Evolutionary conservation across 2,329 filamentous ascomycete genomes (phyloP).

Genomic region (Hortaea werneckii): DNA sequence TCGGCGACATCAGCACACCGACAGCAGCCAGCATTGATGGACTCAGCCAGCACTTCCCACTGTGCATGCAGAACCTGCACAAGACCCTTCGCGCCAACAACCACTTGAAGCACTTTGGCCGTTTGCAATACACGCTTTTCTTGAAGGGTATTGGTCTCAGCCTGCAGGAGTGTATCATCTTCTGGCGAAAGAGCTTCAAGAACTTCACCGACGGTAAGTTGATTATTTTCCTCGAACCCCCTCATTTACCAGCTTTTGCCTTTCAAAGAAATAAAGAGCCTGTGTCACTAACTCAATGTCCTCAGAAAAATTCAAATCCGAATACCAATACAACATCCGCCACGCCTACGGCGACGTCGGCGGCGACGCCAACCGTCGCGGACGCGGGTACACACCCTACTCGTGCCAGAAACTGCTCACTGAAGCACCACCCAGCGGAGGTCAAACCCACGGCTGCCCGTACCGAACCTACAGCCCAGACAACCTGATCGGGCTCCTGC

Average conservation of each 20-base stretch:
- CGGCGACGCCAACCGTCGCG: conserved; percentile 77
- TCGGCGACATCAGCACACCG: conserved; percentile 60
- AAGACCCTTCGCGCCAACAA: conserved; percentile 73
- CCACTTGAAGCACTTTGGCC: conserved; percentile 86
- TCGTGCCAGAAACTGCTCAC: conserved; percentile 92
- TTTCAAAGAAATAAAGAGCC: no score
- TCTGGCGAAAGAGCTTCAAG: conserved; percentile 82
- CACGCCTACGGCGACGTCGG: conserved; percentile 92
- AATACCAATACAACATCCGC: conserved; percentile 95
- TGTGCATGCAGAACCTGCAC: conserved; percentile 92
- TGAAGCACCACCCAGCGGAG: conserved; percentile 75
- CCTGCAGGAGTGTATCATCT: conserved; percentile 81
- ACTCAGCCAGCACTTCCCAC: conserved; percentile 72
- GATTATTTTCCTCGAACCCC: neutral
- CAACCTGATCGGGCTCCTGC: conserved; percentile 67
- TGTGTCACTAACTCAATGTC: conserved; percentile 1
- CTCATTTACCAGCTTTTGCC: no score
- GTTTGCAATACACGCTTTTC: conserved; percentile 91
- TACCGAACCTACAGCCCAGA: conserved; percentile 87
- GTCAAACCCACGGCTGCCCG: conserved; percentile 85
- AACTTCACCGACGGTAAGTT: conserved; percentile 60
- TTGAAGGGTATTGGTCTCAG: conserved; percentile 88
- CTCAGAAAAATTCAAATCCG: conserved; percentile 82
- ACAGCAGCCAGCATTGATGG: conserved; percentile 69
- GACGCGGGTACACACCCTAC: conserved; percentile 79